phyloP scores from a whole-genome alignment of 2,329 filamentous ascomycete genomes.

The Ophidiomyces ophidiicola region DNA sequence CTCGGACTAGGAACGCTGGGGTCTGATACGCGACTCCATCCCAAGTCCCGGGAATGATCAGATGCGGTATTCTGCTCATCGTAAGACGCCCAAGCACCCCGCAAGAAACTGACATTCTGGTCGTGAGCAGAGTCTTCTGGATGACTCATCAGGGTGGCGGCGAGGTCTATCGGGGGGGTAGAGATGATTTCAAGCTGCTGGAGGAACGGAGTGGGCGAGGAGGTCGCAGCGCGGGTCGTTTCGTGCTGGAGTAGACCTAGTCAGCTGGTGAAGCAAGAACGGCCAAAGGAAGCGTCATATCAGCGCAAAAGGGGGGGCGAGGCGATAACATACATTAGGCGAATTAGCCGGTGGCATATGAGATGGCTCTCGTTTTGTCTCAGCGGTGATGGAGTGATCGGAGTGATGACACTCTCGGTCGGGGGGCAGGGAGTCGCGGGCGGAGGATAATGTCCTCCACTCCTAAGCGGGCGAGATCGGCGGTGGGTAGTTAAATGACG shows the following conservation, averaged over 20 bases:
- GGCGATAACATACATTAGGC: slow-evolving; percentile 7
- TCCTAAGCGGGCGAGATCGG: too few species aligned
- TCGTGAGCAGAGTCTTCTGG: slow-evolving; percentile 36
- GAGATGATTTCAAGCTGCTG: slow-evolving; percentile 37
- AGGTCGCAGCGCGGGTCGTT: slow-evolving; percentile 13
- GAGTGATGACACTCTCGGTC: too few species aligned
- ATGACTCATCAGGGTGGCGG: slow-evolving; percentile 38
- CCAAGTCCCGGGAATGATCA: slow-evolving; percentile 3
- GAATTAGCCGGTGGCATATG: slow-evolving; percentile 12
- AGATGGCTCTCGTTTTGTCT: not conserved
- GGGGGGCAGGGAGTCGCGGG: not conserved
- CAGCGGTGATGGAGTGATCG: too few species aligned
- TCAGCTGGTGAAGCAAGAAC: not conserved
- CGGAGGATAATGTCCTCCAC: too few species aligned
- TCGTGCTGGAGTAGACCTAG: not conserved
- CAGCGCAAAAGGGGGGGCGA: not conserved
- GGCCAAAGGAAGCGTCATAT: not conserved
- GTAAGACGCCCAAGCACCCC: slow-evolving; percentile 25
- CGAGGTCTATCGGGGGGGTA: slow-evolving; percentile 40
- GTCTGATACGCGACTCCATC: slow-evolving; percentile 4
- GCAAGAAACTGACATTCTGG: slow-evolving; percentile 42
- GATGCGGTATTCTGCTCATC: slow-evolving; percentile 3
- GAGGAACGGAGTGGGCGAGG: slow-evolving; percentile 31
- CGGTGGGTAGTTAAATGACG: not conserved
- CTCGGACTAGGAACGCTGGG: not conserved